A percentile compares a stretch with the other conserved stretches of the same genome.
phyloP scores from a whole-genome alignment of 129 eudicot species.

The Escallonia herrerae region DNA sequence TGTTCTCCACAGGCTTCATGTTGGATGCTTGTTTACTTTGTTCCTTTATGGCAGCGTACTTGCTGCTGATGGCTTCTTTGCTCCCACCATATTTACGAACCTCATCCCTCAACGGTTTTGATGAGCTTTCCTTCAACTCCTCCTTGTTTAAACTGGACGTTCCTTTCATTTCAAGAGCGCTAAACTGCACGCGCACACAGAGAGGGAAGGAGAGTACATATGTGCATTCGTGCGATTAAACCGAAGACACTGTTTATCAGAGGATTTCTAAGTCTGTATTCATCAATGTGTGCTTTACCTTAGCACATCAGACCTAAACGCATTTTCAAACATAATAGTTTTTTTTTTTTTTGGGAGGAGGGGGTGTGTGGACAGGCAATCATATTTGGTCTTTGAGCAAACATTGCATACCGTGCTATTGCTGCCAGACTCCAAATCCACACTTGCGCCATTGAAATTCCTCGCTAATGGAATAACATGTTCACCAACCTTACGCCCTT shows the following conservation, averaged over 20 bases:
- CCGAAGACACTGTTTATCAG: too few species aligned
- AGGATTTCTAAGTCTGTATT: too few species aligned
- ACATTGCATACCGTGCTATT: conserved; percentile 31
- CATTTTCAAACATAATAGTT: too few species aligned
- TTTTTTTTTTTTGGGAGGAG: too few species aligned
- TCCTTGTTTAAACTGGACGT: conserved; percentile 21
- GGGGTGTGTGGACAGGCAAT: too few species aligned
- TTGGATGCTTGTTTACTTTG: conserved; percentile 34
- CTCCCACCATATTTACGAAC: conserved; percentile 46
- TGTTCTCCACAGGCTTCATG: conserved; percentile 31
- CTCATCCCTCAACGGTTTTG: conserved; percentile 37
- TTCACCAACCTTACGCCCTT: conserved; percentile 92
- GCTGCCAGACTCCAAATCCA: conserved; percentile 55
- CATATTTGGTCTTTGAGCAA: background rate
- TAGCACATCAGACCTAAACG: too few species aligned
- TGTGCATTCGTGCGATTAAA: too few species aligned
- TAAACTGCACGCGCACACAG: conserved; percentile 19
- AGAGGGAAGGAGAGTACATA: too few species aligned
- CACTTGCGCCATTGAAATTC: conserved; percentile 39
- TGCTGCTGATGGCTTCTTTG: conserved; percentile 77
- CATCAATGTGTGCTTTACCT: too few species aligned
- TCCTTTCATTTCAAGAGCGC: conserved; percentile 33
- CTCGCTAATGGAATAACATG: conserved; percentile 70
- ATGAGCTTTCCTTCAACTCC: conserved; percentile 34
- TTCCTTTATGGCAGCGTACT: conserved; percentile 74